These are phyloP conservation scores for Cyberlindnera maritima DNA, from an alignment of 805 yeast species.

Conservation along the genomic window DNA sequence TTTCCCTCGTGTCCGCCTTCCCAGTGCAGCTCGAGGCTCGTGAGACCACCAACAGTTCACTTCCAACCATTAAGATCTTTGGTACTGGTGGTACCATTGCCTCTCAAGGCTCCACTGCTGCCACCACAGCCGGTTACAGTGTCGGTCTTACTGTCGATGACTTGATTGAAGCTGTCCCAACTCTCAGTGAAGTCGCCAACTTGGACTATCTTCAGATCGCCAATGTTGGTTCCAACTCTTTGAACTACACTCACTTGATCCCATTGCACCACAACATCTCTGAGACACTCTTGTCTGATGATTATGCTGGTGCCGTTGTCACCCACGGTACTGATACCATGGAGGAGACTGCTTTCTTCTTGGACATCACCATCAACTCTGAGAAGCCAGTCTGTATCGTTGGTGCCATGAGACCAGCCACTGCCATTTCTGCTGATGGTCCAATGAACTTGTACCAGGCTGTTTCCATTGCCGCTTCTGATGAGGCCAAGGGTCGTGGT, in stretches of 20 bases:
- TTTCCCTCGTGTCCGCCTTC: slow-evolving; percentile 13
- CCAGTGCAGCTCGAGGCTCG: slow-evolving; percentile 9
- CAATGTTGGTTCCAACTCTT: slow-evolving; percentile 59
- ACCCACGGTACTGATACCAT: slow-evolving; percentile 74
- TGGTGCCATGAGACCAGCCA: slow-evolving; percentile 73
- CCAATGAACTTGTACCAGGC: slow-evolving; percentile 73
- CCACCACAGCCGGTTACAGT: slow-evolving; percentile 53
- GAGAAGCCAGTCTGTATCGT: slow-evolving; percentile 33
- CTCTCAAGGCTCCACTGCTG: slow-evolving; percentile 44
- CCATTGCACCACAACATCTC: slow-evolving; percentile 45
- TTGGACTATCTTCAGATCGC: slow-evolving; percentile 38
- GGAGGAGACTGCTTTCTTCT: slow-evolving; percentile 65
- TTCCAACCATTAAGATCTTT: slow-evolving; percentile 40
- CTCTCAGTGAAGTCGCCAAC: slow-evolving; percentile 49
- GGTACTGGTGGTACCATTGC: slow-evolving; percentile 65
- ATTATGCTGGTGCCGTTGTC: slow-evolving; percentile 57
- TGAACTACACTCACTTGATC: slow-evolving; percentile 44
- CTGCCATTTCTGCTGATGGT: slow-evolving; percentile 69
- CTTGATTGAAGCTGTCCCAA: slow-evolving; percentile 52
- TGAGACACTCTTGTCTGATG: slow-evolving; percentile 37
- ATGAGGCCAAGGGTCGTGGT: slow-evolving; percentile 54
- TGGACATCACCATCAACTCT: slow-evolving; percentile 45
- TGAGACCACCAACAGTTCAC: slow-evolving; percentile 12
- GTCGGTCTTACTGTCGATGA: slow-evolving; percentile 53
- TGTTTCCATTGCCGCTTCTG: slow-evolving; percentile 54